Base-by-base conservation (phyloP, 768 basidiomycete species). In the Galerina sulciceps region DNA sequence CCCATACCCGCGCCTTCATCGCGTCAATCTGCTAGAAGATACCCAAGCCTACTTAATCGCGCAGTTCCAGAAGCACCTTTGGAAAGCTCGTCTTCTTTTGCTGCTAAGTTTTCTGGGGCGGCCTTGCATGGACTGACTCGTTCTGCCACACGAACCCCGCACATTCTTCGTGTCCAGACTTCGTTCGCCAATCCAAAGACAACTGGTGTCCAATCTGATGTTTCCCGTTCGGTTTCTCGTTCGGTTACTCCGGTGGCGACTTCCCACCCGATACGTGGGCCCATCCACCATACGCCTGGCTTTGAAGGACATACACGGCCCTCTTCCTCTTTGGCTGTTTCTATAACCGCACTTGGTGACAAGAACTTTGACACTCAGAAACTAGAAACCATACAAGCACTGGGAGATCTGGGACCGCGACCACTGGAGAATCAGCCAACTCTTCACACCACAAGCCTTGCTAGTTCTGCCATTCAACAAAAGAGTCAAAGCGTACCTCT, bases 141-240 rank as follows among this genome's bases (percentile, higher is more conserved):
- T 13, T 55, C 64, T n/a, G 57, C 61, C 15, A 35, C 58, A 23
- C 55, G 59, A 23, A 59, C 69, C 6, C 65, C 66, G 22, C 58
- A 62, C 23, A 52, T 66, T 13, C 65, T 65, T 49, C 63, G 53
- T 13, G 44, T 53, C 2, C 56, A 61, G 3, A 38, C 46, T 40
- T 49, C 57, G 22, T 37, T 58, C 10, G 20, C 46, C 4, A 55
- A 26, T 18, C 22, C 40, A n/a, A 18, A 23, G 15, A 40, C 10
- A 6, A 13, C 5, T 35, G 34, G n/a, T 10, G 15, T 4, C 3
- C 26, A 31, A 20, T 35, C 54, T 36, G 13, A 20, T 55, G 43
- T 20, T 34, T 17, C 10, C n/a, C 26, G 26, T 31, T 31, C 26
- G 26, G 36, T 10, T 18, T 17, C 10, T 26, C 26, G 26, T 31